Evolutionary conservation across 2,329 filamentous ascomycete genomes (phyloP).

Genomic region (Xenosphaeropsis pyriputrescens): DNA sequence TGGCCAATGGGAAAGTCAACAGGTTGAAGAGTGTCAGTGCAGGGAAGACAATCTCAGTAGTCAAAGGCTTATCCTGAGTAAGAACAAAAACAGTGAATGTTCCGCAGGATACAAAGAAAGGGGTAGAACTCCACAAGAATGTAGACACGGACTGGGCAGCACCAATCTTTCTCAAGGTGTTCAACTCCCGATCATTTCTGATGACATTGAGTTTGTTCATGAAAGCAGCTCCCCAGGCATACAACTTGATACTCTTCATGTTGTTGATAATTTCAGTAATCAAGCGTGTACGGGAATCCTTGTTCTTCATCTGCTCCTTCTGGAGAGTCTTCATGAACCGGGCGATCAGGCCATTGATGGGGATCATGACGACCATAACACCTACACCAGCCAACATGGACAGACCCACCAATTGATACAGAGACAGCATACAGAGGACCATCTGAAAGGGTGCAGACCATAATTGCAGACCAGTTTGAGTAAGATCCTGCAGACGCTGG

Average conservation of each 20-base stretch:
- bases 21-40: slow-evolving; percentile 89
- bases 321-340: slow-evolving; percentile 88
- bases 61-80: slow-evolving; percentile 65
- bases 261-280: slow-evolving; percentile 98
- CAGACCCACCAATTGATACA: slow-evolving; percentile 87
- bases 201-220: slow-evolving; percentile 96
- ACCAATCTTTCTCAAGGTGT: slow-evolving; percentile 91
- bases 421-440: slow-evolving; percentile 81
- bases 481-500: slow-evolving; percentile 84
- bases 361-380: slow-evolving; percentile 96
- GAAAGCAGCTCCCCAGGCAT: slow-evolving; percentile 93
- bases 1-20: slow-evolving; percentile 83
- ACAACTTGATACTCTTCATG: slow-evolving; percentile 99
- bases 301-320: slow-evolving; percentile 98
- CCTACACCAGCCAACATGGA: slow-evolving; percentile 93
- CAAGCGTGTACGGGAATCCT: slow-evolving; percentile 79
- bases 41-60: slow-evolving; percentile 91
- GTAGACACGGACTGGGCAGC: slow-evolving; percentile 89
- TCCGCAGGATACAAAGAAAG: slow-evolving; percentile 92
- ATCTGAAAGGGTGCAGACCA: slow-evolving; percentile 99
- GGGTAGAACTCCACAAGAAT: slow-evolving; percentile 95
- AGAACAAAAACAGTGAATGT: slow-evolving; percentile 93
- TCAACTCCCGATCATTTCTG: slow-evolving; percentile 87
- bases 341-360: slow-evolving; percentile 84
- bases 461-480: slow-evolving; percentile 87